phyloP scores from a whole-genome alignment of 371 early-diverging fungal species.

The Mucor piriformis region DNA sequence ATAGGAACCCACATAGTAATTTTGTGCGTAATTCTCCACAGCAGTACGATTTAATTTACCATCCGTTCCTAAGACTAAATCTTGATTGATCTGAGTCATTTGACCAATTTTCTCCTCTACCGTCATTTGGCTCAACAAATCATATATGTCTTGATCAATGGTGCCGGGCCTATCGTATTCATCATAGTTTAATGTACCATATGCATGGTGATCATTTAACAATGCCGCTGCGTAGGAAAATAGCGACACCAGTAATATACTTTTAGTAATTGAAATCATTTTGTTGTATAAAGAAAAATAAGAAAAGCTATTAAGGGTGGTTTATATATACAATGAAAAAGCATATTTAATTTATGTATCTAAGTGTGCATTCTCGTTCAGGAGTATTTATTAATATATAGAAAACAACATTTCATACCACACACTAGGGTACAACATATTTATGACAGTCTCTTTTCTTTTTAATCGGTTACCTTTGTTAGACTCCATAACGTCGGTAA shows the following conservation, averaged over 20 bases:
- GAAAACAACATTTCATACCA: too few species aligned
- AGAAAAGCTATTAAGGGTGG: too few species aligned
- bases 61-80: constrained; percentile 37
- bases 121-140: constrained; percentile 54
- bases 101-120: constrained; percentile 68
- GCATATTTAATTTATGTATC: too few species aligned
- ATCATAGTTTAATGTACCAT: not conserved
- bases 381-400: too few species aligned
- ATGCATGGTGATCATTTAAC: constrained; percentile 3
- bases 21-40: constrained; percentile 50
- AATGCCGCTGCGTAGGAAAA: not conserved
- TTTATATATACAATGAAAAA: too few species aligned
- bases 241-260: not conserved
- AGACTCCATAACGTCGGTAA: too few species aligned
- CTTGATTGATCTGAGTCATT: constrained; percentile 66
- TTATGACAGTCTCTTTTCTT: too few species aligned
- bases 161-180: constrained; percentile 11
- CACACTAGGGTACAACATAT: too few species aligned
- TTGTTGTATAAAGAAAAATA: too few species aligned
- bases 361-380: too few species aligned
- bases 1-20: constrained; percentile 41
- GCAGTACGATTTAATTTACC: constrained; percentile 49
- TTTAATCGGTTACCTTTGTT: too few species aligned
- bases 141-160: constrained; percentile 33
- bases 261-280: not conserved